Percentiles rank a stretch among this genome's conserved stretches.
These are phyloP conservation scores for Nakazawaea peltata DNA, from an alignment of 805 yeast genomes.

Conservation along the genomic window DNA sequence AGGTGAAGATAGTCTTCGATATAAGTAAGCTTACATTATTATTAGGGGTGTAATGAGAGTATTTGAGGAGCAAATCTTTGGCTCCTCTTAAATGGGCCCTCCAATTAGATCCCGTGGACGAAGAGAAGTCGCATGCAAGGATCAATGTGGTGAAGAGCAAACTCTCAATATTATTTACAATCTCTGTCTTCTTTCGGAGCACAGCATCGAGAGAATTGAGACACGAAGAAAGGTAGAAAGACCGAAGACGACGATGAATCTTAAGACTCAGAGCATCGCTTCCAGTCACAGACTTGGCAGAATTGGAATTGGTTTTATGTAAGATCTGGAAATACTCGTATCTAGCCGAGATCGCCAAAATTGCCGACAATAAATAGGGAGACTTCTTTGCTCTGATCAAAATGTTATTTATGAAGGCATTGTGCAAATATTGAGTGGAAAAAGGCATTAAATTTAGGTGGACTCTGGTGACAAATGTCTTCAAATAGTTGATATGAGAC, in stretches of 20 bases:
- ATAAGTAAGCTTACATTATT: conserved; percentile 7
- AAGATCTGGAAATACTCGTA: conserved; percentile 26
- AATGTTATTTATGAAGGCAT: conserved; percentile 24
- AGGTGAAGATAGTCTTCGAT: conserved; percentile 26
- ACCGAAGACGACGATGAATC: conserved; percentile 50
- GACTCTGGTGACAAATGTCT: conserved; percentile 24
- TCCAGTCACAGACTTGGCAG: background rate
- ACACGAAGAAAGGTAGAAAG: conserved; percentile 59
- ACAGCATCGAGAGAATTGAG: conserved; percentile 49
- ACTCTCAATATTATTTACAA: conserved; percentile 55
- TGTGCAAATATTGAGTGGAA: conserved; percentile 23
- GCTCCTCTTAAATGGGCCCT: conserved; percentile 64
- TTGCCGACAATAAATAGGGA: conserved; percentile 59
- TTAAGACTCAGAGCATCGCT: conserved; percentile 8
- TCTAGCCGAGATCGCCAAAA: conserved; percentile 67
- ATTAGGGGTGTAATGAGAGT: conserved; percentile 20
- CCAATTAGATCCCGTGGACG: conserved; percentile 54
- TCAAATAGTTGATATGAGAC: conserved; percentile 23
- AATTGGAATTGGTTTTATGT: conserved; percentile 10
- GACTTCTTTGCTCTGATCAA: conserved; percentile 33
- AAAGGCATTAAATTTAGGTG: conserved; percentile 27
- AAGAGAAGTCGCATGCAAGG: conserved; percentile 57
- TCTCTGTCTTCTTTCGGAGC: conserved; percentile 31
- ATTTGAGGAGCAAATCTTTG: conserved; percentile 50
- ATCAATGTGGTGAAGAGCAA: conserved; percentile 60